phyloP scores from a whole-genome alignment of 116 monocot species.

The Papilionanthe hybrid region DNA sequence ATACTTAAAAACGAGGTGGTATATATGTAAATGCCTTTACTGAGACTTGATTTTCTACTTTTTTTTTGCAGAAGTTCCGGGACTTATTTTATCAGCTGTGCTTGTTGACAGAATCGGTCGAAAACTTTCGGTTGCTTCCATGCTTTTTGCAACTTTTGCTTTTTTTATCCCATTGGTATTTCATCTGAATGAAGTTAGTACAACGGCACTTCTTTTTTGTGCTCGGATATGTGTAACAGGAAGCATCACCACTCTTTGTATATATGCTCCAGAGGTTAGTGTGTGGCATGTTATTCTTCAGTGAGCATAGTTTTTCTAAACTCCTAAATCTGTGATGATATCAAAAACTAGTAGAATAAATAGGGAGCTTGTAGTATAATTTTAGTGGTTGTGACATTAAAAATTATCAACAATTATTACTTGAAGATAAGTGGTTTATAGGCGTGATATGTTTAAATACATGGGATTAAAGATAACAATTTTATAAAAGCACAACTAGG shows the following conservation, averaged over 20 bases:
- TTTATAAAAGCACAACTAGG: no score
- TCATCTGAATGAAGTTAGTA: constrained; percentile 32
- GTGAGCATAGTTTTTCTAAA: not conserved
- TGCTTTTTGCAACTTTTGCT: constrained; percentile 58
- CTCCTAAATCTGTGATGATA: not conserved
- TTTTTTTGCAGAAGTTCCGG: constrained; percentile 66
- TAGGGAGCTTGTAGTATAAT: no score
- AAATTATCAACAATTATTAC: no score
- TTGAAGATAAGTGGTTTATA: no score
- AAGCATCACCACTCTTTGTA: constrained; percentile 67
- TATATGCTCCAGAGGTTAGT: constrained; percentile 94
- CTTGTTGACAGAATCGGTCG: constrained; percentile 73
- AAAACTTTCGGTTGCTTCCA: constrained; percentile 65
- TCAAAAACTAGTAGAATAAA: not conserved
- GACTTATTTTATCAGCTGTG: constrained; percentile 60
- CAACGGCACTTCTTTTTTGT: constrained; percentile 66
- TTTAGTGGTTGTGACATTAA: no score
- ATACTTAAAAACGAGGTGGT: no score
- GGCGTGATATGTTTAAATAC: no score
- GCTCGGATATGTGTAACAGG: constrained; percentile 67
- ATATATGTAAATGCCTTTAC: not conserved
- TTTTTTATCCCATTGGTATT: constrained; percentile 65
- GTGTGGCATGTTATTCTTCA: not conserved
- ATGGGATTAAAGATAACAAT: no score
- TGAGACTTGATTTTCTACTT: not conserved